Base-by-base conservation (phyloP, 1,139 yeast species). In the Kurtzmaniella natalensis region DNA sequence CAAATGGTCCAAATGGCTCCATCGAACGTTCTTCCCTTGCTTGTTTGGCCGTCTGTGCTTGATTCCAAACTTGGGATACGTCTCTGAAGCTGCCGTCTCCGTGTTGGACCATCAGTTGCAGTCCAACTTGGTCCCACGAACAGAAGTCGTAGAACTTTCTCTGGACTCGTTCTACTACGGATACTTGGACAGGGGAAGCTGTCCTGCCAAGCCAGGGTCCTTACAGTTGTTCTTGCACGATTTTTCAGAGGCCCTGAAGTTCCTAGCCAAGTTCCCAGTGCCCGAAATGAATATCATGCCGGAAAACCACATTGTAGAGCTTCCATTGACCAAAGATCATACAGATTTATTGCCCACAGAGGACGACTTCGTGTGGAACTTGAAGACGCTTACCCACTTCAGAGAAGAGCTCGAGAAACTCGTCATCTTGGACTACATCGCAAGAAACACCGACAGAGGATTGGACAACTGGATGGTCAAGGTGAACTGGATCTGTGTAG, bases 1-100 rank as follows among this genome's bases (percentile, higher is more conserved):
- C 0, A 82, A 82, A 51, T 80, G 89, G 88, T 75, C 85, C 2
- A 82, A 82, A 56, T 82, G 89, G 89, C 53, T 81, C 7, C 89
- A 82, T 50, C 57, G 89, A 40, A 82, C 81, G 20, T 69, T 81
- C 42, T 82, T 81, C 40, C 89, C 89, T 1, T 82, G 88, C 47
- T 81, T 79, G 49, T 82, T 82, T 56, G 89, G 92, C 3, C 55
- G 92, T 36, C 73, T 83, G 25, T 81, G 88, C 47, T 57, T 82
- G 37, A 80, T 82, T 18, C 87, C 87, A 0, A 82, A 82, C 50
- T 64, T 79, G 31, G 89, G 87, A 0, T 82, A 81, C 51, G 68
- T 81, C 18, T 76, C 85, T 38, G 92, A 82, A 50, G 76, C 82
- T 4, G 86, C 85, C 0, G 87, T 89, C 0, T 73, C 82, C 42